Evolutionary conservation across 768 basidiomycete species (phyloP).

Genomic region (Amanita phalloides): DNA sequence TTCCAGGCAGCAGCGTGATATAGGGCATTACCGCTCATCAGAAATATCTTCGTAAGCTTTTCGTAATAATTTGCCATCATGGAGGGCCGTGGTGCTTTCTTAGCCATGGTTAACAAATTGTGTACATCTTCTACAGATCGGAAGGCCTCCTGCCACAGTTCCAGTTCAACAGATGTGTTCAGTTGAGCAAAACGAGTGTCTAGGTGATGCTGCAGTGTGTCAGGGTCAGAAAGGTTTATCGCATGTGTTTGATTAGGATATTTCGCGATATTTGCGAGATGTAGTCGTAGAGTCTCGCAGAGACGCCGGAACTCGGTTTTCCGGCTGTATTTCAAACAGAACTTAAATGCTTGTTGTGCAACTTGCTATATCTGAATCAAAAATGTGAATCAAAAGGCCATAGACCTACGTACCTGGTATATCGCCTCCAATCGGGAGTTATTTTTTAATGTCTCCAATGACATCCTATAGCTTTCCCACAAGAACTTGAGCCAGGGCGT

Average conservation of each 20-base stretch:
- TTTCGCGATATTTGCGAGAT: slow-evolving; percentile 90
- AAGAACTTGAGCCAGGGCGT: slow-evolving; percentile 97
- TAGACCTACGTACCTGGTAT: slow-evolving; percentile 63
- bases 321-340: slow-evolving; percentile 87
- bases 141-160: slow-evolving; percentile 99
- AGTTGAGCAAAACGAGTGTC: slow-evolving; percentile 96
- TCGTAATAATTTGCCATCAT: slow-evolving; percentile 99
- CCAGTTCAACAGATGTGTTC: slow-evolving; percentile 93
- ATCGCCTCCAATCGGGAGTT: slow-evolving; percentile 87
- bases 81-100: slow-evolving; percentile 82
- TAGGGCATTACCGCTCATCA: slow-evolving; percentile 88
- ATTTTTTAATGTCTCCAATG: slow-evolving; percentile 91
- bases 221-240: slow-evolving; percentile 92
- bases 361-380: slow-evolving; percentile 50
- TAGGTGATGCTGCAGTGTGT: slow-evolving; percentile 90
- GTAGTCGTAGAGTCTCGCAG: slow-evolving; percentile 92
- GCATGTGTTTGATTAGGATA: slow-evolving; percentile 90
- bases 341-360: slow-evolving; percentile 94
- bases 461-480: slow-evolving; percentile 98
- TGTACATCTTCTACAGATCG: slow-evolving; percentile 97
- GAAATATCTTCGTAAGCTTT: slow-evolving; percentile 93
- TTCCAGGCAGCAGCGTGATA: slow-evolving; percentile 98
- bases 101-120: slow-evolving; percentile 86
- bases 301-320: slow-evolving; percentile 96
- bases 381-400: background rate